Evolutionary conservation across 768 basidiomycete species (phyloP).

Genomic region (Psilocybe sp.): DNA sequence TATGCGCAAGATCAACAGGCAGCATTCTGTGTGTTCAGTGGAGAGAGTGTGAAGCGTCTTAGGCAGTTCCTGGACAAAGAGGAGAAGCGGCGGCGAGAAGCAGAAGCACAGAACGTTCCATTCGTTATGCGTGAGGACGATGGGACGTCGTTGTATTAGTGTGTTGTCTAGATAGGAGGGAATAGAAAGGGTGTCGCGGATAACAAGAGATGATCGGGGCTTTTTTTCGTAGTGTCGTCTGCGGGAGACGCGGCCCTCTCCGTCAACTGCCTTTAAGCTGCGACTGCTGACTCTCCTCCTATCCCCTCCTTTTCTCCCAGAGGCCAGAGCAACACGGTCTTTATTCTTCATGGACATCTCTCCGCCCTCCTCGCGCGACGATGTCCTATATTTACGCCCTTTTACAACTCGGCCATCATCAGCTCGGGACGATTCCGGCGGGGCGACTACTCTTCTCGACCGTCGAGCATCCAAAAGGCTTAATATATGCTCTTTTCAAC

Average conservation of each 20-base stretch:
- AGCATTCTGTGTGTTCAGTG: conserved; percentile 79
- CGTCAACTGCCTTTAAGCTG: too few species aligned
- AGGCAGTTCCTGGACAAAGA: conserved; percentile 74
- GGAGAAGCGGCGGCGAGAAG: conserved; percentile 50
- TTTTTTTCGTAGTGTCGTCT: too few species aligned
- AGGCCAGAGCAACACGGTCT: too few species aligned
- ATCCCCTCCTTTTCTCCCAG: conserved; percentile 15
- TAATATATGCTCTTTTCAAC: conserved; percentile 37
- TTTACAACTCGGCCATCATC: conserved; percentile 1
- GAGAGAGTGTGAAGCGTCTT: conserved; percentile 59
- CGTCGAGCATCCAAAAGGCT: conserved; percentile 20
- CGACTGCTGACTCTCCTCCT: conserved; percentile 4
- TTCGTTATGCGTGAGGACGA: conserved; percentile 64
- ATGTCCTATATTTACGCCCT: conserved; percentile 4
- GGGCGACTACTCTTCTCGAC: conserved; percentile 3
- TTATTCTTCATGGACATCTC: conserved; percentile 11
- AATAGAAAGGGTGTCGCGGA: too few species aligned
- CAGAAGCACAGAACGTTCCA: conserved; percentile 58
- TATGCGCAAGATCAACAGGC: conserved; percentile 64
- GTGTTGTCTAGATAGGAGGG: too few species aligned
- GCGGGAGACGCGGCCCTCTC: too few species aligned
- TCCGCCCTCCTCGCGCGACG: conserved; percentile 18
- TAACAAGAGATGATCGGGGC: too few species aligned
- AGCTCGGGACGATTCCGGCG: conserved; percentile 14
- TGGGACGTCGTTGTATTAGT: conserved; percentile 57